Evolutionary conservation across 2,329 filamentous ascomycete genomes (phyloP).

Genomic region (Aureobasidium sp.): DNA sequence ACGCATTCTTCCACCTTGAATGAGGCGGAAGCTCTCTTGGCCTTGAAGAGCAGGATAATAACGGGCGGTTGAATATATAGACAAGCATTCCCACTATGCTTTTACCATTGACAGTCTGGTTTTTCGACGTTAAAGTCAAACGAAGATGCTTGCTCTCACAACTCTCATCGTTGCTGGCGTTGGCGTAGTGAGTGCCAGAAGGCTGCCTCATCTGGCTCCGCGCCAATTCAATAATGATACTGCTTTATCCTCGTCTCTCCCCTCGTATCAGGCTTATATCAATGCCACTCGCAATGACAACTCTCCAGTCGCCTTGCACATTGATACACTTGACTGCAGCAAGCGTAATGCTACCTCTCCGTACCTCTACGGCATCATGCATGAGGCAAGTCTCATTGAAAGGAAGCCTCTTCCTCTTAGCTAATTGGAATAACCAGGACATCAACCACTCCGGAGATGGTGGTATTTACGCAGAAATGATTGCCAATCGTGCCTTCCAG

Average conservation of each 20-base stretch:
- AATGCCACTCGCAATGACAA: conserved; percentile 19
- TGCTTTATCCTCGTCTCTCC: conserved; percentile 5
- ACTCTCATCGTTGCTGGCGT: conserved; percentile 9
- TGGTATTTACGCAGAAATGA: conserved; percentile 64
- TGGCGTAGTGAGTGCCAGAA: conserved; percentile 7
- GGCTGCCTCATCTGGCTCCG: conserved; percentile 9
- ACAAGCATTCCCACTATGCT: background rate
- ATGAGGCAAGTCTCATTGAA: conserved; percentile 10
- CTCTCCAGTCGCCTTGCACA: conserved; percentile 15
- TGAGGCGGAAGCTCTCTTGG: background rate
- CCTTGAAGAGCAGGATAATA: conserved; percentile 3
- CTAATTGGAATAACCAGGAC: conserved; percentile 19
- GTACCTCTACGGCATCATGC: conserved; percentile 18
- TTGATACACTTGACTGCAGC: conserved; percentile 13
- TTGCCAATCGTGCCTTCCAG: conserved; percentile 66
- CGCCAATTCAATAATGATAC: conserved; percentile 3
- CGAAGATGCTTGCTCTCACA: conserved; percentile 12
- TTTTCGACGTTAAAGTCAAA: background rate
- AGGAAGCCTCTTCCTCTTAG: background rate
- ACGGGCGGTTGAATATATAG: background rate
- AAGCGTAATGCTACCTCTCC: conserved; percentile 18
- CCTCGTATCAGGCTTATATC: conserved; percentile 18
- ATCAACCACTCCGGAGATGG: conserved; percentile 59
- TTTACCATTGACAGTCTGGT: background rate
- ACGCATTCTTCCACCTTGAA: background rate